phyloP scores from a whole-genome alignment of 768 basidiomycete genomes.

The Tulasnella sp. region DNA sequence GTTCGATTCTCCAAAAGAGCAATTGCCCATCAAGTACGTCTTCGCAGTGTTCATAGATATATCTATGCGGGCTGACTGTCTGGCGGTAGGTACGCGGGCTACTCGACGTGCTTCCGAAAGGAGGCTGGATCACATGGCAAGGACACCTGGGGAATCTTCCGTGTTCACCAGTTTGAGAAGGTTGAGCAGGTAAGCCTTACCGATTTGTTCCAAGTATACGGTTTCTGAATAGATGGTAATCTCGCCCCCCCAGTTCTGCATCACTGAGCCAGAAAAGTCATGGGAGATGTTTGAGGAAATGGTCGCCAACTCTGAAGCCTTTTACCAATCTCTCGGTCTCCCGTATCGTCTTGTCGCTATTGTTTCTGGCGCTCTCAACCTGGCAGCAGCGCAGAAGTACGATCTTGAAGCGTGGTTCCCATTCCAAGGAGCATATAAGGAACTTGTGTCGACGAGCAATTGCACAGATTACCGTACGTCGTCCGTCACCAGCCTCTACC shows the following conservation, averaged over 20 bases:
- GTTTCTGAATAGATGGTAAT: not conserved
- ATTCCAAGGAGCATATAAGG: slow-evolving; percentile 93
- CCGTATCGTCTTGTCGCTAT: slow-evolving; percentile 92
- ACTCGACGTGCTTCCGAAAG: slow-evolving; percentile 93
- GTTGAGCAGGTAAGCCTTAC: slow-evolving; percentile 59
- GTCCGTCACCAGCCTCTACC: not conserved
- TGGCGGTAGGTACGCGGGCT: slow-evolving; percentile 44
- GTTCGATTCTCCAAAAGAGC: slow-evolving; percentile 89
- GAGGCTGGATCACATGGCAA: slow-evolving; percentile 96
- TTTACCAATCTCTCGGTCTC: slow-evolving; percentile 91
- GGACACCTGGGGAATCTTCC: slow-evolving; percentile 99
- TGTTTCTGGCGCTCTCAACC: slow-evolving; percentile 93
- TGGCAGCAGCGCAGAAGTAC: slow-evolving; percentile 95
- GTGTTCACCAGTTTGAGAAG: slow-evolving; percentile 99
- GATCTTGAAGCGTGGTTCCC: slow-evolving; percentile 99
- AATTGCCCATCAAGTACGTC: slow-evolving; percentile 81
- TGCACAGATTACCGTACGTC: slow-evolving; percentile 97
- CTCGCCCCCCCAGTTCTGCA: slow-evolving; percentile 71
- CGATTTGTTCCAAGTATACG: not conserved
- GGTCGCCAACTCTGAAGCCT: slow-evolving; percentile 84
- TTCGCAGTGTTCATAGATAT: not conserved
- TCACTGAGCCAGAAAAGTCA: slow-evolving; percentile 91
- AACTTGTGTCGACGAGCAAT: slow-evolving; percentile 95
- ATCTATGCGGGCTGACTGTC: slow-evolving; percentile 61
- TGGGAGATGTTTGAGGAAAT: slow-evolving; percentile 92